Percentiles rank a stretch among this genome's conserved stretches.
phyloP scores from a whole-genome alignment of 495 filamentous ascomycete genomes.

The Corynascus novoguineensis region DNA sequence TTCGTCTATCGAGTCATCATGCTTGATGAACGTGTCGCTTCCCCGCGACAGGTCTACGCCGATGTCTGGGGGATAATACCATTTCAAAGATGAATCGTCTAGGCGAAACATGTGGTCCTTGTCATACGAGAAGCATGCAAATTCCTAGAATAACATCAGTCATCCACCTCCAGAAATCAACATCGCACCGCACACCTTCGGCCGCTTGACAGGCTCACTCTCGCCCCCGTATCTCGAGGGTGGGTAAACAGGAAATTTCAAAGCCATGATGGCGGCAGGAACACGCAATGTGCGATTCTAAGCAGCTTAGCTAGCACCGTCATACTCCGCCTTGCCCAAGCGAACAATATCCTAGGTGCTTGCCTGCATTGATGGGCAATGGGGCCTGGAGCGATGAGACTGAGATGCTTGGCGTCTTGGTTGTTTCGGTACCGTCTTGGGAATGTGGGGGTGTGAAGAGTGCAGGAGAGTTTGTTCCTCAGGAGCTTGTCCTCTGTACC shows the following conservation, averaged over 20 bases:
- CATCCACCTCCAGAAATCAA: background rate
- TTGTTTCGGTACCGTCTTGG: background rate
- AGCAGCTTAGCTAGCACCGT: slow-evolving; percentile 1
- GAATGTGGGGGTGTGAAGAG: background rate
- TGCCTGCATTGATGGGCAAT: slow-evolving; percentile 6
- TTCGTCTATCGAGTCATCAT: slow-evolving; percentile 76
- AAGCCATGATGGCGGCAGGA: slow-evolving; percentile 21
- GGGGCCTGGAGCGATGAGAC: background rate
- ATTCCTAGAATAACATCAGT: slow-evolving; percentile 53
- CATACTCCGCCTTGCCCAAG: slow-evolving; percentile 6
- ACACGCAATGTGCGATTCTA: background rate
- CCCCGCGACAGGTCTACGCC: slow-evolving; percentile 68
- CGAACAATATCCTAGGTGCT: background rate
- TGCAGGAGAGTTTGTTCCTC: too few relatives aligned
- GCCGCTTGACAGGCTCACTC: slow-evolving; percentile 58
- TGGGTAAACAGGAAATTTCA: slow-evolving; percentile 58
- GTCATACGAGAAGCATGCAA: slow-evolving; percentile 88
- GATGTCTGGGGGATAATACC: slow-evolving; percentile 77
- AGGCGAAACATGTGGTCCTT: slow-evolving; percentile 67
- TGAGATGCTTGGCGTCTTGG: slow-evolving; percentile 11
- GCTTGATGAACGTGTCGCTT: slow-evolving; percentile 75
- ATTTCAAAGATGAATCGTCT: slow-evolving; percentile 71
- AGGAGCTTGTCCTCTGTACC: too few relatives aligned
- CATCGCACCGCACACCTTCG: slow-evolving; percentile 46
- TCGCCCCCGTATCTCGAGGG: slow-evolving; percentile 54